phyloP scores from a whole-genome alignment of 2,329 filamentous ascomycete genomes.

The Trichothecium roseum region DNA sequence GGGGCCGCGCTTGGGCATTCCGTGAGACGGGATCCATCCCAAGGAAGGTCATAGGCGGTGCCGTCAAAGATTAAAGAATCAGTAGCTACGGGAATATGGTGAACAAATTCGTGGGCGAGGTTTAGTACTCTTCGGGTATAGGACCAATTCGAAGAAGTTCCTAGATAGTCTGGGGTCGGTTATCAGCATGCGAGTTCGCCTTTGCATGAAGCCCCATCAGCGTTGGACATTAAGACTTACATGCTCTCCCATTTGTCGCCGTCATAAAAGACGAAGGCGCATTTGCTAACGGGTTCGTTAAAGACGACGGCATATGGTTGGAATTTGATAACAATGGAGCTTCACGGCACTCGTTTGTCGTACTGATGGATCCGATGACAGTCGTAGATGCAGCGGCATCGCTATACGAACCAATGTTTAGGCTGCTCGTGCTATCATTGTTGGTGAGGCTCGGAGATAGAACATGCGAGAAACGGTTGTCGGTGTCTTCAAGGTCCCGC shows the following conservation, averaged over 20 bases:
- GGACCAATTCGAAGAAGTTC: conserved; percentile 46
- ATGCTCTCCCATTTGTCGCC: conserved; percentile 27
- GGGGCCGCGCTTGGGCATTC: too few relatives aligned
- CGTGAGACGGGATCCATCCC: conserved; percentile 27
- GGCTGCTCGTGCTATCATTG: neutral
- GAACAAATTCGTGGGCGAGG: conserved; percentile 34
- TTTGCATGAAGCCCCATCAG: too few relatives aligned
- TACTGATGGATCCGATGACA: conserved; percentile 10
- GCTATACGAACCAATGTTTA: too few relatives aligned
- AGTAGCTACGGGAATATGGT: conserved; percentile 29
- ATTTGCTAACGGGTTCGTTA: conserved; percentile 31
- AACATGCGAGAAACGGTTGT: conserved; percentile 6
- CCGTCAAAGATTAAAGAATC: conserved; percentile 38
- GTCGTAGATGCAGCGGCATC: conserved; percentile 8
- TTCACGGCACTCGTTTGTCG: conserved; percentile 8
- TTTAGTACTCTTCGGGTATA: conserved; percentile 39
- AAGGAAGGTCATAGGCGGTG: conserved; percentile 38
- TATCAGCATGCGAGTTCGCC: too few relatives aligned
- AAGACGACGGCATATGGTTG: conserved; percentile 17
- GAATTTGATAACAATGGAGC: conserved; percentile 1
- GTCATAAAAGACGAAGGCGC: conserved; percentile 30
- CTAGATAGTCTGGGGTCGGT: conserved; percentile 34
- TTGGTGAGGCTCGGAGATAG: conserved; percentile 1
- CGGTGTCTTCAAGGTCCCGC: conserved; percentile 10
- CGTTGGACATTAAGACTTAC: conserved; percentile 19